These are phyloP conservation scores for Plasmodium berghei DNA, from an alignment of 169 alveolate genomes.

Conservation along the genomic window DNA sequence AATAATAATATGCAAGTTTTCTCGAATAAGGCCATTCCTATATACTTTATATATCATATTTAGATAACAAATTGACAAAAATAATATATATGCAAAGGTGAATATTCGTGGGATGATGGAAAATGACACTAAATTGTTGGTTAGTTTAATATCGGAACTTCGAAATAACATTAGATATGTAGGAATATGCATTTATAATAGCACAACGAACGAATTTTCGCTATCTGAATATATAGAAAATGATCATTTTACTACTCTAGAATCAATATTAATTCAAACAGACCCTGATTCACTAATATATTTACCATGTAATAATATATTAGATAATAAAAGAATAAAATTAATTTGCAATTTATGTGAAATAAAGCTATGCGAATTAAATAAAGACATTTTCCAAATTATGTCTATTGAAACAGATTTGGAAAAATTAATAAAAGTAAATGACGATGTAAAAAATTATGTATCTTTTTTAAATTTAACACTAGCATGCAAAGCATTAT, in stretches of 20 bases:
- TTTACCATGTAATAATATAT: slow-evolving; percentile 19
- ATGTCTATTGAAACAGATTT: slow-evolving; percentile 77
- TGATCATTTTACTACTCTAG: slow-evolving; percentile 71
- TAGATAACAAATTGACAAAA: background rate
- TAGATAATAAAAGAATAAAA: slow-evolving; percentile 67
- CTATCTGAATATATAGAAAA: slow-evolving; percentile 74
- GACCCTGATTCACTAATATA: slow-evolving; percentile 30
- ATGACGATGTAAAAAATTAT: slow-evolving; percentile 79
- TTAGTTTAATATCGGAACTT: slow-evolving; percentile 34
- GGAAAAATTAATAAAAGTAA: slow-evolving; percentile 74
- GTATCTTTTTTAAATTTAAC: slow-evolving; percentile 59
- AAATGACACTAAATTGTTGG: background rate
- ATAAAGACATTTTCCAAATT: slow-evolving; percentile 24
- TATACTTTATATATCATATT: slow-evolving; percentile 1
- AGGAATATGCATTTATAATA: slow-evolving; percentile 62
- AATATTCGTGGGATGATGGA: background rate
- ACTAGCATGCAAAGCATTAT: slow-evolving; percentile 78
- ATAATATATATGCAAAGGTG: no score
- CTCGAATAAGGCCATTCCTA: no score
- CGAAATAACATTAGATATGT: slow-evolving; percentile 37
- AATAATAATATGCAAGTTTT: no score
- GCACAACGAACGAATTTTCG: slow-evolving; percentile 42
- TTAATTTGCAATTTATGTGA: slow-evolving; percentile 61
- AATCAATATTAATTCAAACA: slow-evolving; percentile 54
- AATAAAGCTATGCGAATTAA: slow-evolving; percentile 27